phyloP scores from a whole-genome alignment of 441 rosid genomes.

The Populus hybrid region DNA sequence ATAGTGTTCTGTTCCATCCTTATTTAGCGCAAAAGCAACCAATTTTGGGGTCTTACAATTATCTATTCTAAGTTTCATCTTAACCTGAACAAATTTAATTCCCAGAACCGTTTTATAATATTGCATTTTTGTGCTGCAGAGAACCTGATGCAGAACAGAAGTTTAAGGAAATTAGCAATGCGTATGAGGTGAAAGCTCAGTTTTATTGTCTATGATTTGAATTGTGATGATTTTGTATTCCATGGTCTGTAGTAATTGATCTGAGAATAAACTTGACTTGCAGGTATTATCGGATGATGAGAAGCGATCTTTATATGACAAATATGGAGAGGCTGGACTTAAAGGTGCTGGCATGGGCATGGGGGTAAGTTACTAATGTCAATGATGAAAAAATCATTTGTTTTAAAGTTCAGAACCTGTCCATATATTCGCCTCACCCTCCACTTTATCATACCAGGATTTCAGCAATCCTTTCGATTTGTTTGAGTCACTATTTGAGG shows the following conservation, averaged over 20 bases:
- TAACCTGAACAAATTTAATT: background rate
- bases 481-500: slow-evolving; percentile 85
- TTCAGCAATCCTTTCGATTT: slow-evolving; percentile 96
- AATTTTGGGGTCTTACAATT: background rate
- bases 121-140: slow-evolving; percentile 37
- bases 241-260: slow-evolving; percentile 10
- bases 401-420: background rate
- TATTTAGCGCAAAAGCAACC: background rate
- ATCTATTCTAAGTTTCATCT: background rate
- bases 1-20: background rate
- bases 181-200: slow-evolving; percentile 71
- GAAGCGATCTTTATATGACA: slow-evolving; percentile 88
- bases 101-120: background rate
- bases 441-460: slow-evolving; percentile 51
- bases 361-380: slow-evolving; percentile 65
- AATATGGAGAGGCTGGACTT: slow-evolving; percentile 93
- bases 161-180: slow-evolving; percentile 96
- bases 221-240: background rate
- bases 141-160: slow-evolving; percentile 88
- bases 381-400: background rate
- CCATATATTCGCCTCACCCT: background rate
- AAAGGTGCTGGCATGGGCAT: slow-evolving; percentile 96
- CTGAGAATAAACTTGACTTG: slow-evolving; percentile 13
- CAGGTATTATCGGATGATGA: slow-evolving; percentile 96
- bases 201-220: slow-evolving; percentile 16